Evolutionary conservation across 1,284 basidiomycete genomes (phyloP).

Genomic region (Apiotrichum porosum): DNA sequence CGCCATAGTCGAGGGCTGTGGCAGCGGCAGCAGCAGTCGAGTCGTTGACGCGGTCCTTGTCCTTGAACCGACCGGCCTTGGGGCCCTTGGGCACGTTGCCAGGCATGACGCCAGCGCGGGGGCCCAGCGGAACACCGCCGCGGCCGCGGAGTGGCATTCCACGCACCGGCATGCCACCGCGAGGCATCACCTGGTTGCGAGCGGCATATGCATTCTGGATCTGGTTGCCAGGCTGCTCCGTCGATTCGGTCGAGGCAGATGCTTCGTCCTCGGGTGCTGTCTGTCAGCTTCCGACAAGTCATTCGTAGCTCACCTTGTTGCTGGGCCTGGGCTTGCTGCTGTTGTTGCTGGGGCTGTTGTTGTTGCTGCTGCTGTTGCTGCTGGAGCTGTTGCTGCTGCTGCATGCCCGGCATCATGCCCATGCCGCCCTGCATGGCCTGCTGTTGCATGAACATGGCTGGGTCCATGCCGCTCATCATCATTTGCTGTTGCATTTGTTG

Average conservation of each 20-base stretch:
- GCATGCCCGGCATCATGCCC: conserved; percentile 17
- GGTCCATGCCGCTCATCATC: conserved; percentile 45
- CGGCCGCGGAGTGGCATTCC: conserved; percentile 28
- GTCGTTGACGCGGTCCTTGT: conserved; percentile 42
- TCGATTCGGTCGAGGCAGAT: too few species aligned
- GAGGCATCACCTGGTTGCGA: neutral
- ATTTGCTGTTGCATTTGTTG: conserved; percentile 38
- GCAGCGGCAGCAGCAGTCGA: conserved; percentile 18
- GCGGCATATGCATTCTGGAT: conserved; percentile 7
- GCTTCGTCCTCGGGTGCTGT: neutral
- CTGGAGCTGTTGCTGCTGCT: conserved; percentile 2
- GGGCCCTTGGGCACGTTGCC: conserved; percentile 29
- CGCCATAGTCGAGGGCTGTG: conserved; percentile 36
- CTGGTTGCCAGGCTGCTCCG: neutral
- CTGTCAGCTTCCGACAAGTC: neutral
- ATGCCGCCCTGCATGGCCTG: conserved; percentile 14
- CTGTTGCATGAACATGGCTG: conserved; percentile 35
- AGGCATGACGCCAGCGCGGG: conserved; percentile 25
- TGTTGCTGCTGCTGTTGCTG: conserved; percentile 7
- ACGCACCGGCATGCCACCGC: conserved; percentile 19
- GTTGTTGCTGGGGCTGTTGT: neutral
- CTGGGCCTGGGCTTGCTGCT: neutral
- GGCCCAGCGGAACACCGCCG: conserved; percentile 36
- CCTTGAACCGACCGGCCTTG: conserved; percentile 42
- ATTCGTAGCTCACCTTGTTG: neutral